Evolutionary conservation across 176 grass and related monocot species (phyloP).

Genomic region (Cenchrus purpureus): DNA sequence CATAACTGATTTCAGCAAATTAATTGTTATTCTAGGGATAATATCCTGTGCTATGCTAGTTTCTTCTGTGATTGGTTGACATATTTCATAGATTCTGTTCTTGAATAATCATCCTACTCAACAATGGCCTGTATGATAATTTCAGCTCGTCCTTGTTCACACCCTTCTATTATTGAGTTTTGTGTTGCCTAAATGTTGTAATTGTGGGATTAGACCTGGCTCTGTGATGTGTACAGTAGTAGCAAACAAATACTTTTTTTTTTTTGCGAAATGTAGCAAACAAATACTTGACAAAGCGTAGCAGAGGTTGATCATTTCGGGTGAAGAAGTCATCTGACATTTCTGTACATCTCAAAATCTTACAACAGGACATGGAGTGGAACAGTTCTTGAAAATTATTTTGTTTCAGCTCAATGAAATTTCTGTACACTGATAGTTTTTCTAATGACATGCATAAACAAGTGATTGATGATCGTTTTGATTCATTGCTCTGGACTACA

Average conservation of each 20-base stretch:
- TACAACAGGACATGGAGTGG: not conserved
- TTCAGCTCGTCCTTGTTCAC: not conserved
- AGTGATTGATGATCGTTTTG: not conserved
- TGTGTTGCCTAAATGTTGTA: not conserved
- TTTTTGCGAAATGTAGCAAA: not conserved
- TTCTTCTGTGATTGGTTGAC: not conserved
- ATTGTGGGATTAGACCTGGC: not conserved
- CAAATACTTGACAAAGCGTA: not conserved
- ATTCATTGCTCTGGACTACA: not conserved
- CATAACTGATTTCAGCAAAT: not conserved
- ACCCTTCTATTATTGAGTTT: not conserved
- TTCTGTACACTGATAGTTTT: not conserved
- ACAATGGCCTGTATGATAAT: not conserved
- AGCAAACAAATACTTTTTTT: not conserved
- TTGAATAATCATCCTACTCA: not conserved
- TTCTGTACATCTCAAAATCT: not conserved
- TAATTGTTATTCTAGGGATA: not conserved
- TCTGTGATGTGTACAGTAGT: not conserved
- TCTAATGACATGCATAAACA: not conserved
- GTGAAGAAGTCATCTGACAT: not conserved
- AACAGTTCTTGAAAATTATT: not conserved
- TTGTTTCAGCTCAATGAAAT: not conserved
- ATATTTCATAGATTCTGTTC: slow-evolving; percentile 7
- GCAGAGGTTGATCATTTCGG: not conserved
- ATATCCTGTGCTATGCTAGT: not conserved